Base-by-base conservation (phyloP, 2,329 filamentous ascomycete species). In the Fusarium proliferatum region DNA sequence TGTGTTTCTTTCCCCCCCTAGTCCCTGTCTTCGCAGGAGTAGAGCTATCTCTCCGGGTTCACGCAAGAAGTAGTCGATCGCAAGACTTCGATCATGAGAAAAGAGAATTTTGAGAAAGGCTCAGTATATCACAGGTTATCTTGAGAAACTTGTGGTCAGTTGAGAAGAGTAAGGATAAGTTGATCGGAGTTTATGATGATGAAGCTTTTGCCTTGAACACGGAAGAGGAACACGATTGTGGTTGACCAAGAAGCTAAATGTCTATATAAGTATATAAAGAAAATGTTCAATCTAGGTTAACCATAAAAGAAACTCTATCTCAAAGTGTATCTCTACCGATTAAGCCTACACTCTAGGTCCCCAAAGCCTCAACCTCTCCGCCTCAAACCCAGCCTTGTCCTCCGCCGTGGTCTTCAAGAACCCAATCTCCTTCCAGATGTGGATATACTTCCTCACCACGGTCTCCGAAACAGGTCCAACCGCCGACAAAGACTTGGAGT, bases 351-450 rank as follows among this genome's bases (percentile, higher is more conserved):
- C 61, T 9, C 51, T 62, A 2, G 70, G 70, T 1, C 70, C 70
- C 70, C 70, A 72, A 13, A 72, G 70, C 1, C 46, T 36, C 28
- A 36, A 17, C 11, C 71, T 56, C 13, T 73, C 71, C 34, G 71
- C 67, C 12, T 74, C 70, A 26, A 72, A 72, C 0, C 70, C 65
- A 3, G 70, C 70, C 34, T 62, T 72, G 1, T 73, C 70, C 46
- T 73, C 70, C 0, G n/a, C 66, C 3, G 71, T 74, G 0, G 71
- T 62, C 61, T 74, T 75, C 34, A 76, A 48, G 13, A 76, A 76
- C 2, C 73, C 73, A 64, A 76, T 76, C 39, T 76, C 73, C 41
- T 66, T 76, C 73, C 73, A 76, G 2, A 76, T 76, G 11, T 76
- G 73, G 2, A 76, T 76, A 5, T 76, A 76, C 65, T 76, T 76